These are phyloP conservation scores for Picochlorum sp. DNA, from an alignment of 139 green algal species.

Conservation along the genomic window DNA sequence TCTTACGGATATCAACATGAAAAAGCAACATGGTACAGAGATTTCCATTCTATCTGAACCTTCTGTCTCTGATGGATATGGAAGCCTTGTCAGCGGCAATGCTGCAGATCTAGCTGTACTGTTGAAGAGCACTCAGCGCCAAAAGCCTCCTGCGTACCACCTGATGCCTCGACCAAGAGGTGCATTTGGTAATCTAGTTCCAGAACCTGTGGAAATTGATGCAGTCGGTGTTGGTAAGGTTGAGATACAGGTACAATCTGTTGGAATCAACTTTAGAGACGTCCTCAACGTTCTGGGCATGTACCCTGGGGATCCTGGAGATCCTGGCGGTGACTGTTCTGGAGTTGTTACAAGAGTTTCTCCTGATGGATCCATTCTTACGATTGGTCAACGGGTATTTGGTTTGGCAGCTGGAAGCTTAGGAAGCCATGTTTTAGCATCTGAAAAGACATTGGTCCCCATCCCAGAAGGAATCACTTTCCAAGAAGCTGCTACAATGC, in stretches of 20 bases:
- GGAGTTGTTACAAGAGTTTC: constrained; percentile 36
- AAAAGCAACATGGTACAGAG: neutral
- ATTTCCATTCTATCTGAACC: neutral
- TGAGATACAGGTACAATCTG: constrained; percentile 32
- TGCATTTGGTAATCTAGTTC: constrained; percentile 24
- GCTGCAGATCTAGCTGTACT: constrained; percentile 10
- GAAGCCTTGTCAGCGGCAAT: neutral
- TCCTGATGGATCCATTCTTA: neutral
- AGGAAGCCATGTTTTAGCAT: constrained; percentile 55
- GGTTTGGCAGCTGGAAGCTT: constrained; percentile 64
- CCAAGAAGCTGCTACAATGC: constrained; percentile 63
- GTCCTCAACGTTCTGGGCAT: constrained; percentile 60
- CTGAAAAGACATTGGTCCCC: constrained; percentile 45
- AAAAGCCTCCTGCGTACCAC: constrained; percentile 12
- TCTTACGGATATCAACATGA: neutral
- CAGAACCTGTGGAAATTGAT: constrained; percentile 16
- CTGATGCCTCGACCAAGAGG: constrained; percentile 29
- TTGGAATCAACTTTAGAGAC: constrained; percentile 57
- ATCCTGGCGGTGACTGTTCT: constrained; percentile 45
- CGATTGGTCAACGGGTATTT: constrained; percentile 47
- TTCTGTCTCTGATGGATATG: constrained; percentile 34
- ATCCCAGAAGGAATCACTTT: constrained; percentile 50
- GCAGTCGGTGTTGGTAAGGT: constrained; percentile 12
- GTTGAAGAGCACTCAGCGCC: constrained; percentile 19
- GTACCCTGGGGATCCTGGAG: constrained; percentile 46